Conservation (phyloP, 176 grass and related monocot genomes). For the Musa itinerans region DNA sequence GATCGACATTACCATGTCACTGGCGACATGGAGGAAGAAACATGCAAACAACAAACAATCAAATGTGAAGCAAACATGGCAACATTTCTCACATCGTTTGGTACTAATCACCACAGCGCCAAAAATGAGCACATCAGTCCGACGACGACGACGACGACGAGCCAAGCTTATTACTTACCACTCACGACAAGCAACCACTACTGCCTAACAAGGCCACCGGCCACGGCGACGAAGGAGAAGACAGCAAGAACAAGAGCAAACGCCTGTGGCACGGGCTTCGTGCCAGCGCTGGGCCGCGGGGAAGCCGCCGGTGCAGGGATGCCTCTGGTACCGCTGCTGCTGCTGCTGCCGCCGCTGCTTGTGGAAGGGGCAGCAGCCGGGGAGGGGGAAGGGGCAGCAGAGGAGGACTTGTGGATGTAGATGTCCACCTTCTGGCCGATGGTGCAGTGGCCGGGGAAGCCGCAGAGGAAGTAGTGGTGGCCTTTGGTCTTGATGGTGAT, state of each 20-base stretch:
- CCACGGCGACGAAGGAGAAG: neutral
- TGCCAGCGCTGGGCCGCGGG: neutral
- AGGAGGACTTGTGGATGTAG: neutral
- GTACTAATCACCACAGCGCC: neutral
- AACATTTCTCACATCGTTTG: neutral
- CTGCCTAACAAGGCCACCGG: neutral
- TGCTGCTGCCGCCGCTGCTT: neutral
- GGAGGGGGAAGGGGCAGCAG: neutral
- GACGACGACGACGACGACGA: neutral
- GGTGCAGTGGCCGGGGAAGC: neutral
- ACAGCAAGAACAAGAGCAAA: neutral
- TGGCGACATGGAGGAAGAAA: too few species aligned
- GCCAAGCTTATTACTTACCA: neutral
- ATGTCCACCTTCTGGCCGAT: neutral
- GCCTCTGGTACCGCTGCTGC: neutral
- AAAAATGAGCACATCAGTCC: neutral
- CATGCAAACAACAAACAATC: too few species aligned
- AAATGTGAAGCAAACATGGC: too few species aligned
- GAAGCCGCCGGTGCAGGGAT: neutral
- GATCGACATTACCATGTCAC: too few species aligned
- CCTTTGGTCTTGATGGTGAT: neutral
- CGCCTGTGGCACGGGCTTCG: neutral
- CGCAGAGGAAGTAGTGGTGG: constrained; percentile 8
- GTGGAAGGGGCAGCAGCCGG: neutral
- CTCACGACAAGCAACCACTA: neutral